Percentiles rank a stretch among this genome's conserved stretches.
Evolutionary conservation across 306 rosid genomes (phyloP).

Genomic region (Ceratonia siliqua): DNA sequence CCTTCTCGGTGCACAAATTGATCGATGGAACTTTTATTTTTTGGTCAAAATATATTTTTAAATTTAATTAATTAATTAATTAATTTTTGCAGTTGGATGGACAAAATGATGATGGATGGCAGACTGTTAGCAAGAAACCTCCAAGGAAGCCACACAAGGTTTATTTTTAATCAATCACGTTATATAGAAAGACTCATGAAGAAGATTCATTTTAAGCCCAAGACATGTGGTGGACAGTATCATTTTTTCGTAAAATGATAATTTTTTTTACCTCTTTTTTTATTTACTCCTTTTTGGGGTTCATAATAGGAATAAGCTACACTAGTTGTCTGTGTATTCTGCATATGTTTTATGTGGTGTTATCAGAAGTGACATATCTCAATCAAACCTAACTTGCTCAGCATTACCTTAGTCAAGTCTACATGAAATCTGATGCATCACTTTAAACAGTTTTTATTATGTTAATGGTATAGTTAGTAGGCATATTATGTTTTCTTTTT

Average conservation of each 20-base stretch:
- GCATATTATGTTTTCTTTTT: conserved; percentile 5
- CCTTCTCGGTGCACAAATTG: too few species aligned
- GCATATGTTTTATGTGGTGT: neutral
- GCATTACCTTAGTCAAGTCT: neutral
- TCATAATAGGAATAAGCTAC: neutral
- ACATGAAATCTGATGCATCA: neutral
- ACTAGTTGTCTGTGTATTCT: neutral
- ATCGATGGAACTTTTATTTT: neutral
- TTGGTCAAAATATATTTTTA: neutral
- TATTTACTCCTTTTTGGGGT: too few species aligned
- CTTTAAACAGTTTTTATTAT: conserved; percentile 5
- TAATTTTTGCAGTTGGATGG: conserved; percentile 46
- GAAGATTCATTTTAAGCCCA: conserved; percentile 18
- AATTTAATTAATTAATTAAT: neutral
- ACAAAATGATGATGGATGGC: conserved; percentile 72
- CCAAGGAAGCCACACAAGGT: conserved; percentile 73
- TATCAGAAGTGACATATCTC: neutral
- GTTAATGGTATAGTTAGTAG: neutral
- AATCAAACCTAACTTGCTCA: neutral
- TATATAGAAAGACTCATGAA: conserved; percentile 3
- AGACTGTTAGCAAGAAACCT: conserved; percentile 70
- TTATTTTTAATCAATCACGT: conserved; percentile 20
- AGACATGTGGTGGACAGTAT: neutral
- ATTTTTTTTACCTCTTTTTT: too few species aligned
- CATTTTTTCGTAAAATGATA: neutral